These are phyloP conservation scores for Schwanniomyces pseudopolymorphus DNA, from an alignment of 805 yeast genomes.

Conservation along the genomic window DNA sequence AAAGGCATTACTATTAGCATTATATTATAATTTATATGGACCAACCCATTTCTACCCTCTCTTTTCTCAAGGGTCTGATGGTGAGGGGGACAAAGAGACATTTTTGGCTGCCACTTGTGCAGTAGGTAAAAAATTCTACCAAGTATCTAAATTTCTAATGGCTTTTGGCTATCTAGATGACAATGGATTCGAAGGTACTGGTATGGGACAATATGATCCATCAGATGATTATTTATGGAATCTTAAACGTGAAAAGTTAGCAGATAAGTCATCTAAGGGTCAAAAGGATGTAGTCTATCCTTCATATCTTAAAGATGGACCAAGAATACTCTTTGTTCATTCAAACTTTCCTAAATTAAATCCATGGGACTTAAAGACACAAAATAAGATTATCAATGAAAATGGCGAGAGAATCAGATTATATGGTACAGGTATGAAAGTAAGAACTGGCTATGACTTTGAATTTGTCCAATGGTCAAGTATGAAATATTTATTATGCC, in stretches of 20 bases:
- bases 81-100: constrained; percentile 85
- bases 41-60: constrained; percentile 43
- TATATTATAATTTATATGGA: constrained; percentile 43
- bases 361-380: constrained; percentile 53
- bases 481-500: constrained; percentile 57
- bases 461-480: constrained; percentile 59
- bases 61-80: constrained; percentile 48
- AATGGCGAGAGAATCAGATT: constrained; percentile 52
- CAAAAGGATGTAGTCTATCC: neutral
- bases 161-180: constrained; percentile 49
- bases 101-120: constrained; percentile 67
- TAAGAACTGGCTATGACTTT: constrained; percentile 54
- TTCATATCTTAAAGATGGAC: constrained; percentile 13
- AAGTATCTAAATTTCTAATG: constrained; percentile 49
- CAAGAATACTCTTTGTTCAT: constrained; percentile 53
- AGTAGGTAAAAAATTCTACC: constrained; percentile 49
- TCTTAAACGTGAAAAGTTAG: constrained; percentile 11
- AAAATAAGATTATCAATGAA: constrained; percentile 39
- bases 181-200: constrained; percentile 58
- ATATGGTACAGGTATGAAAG: constrained; percentile 57
- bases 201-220: constrained; percentile 78
- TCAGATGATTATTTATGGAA: constrained; percentile 48
- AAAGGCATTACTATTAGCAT: constrained; percentile 35
- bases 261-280: constrained; percentile 5
- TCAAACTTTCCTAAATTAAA: constrained; percentile 68